Conservation (phyloP, 2,329 filamentous ascomycete genomes). For the Chalara sp. region DNA sequence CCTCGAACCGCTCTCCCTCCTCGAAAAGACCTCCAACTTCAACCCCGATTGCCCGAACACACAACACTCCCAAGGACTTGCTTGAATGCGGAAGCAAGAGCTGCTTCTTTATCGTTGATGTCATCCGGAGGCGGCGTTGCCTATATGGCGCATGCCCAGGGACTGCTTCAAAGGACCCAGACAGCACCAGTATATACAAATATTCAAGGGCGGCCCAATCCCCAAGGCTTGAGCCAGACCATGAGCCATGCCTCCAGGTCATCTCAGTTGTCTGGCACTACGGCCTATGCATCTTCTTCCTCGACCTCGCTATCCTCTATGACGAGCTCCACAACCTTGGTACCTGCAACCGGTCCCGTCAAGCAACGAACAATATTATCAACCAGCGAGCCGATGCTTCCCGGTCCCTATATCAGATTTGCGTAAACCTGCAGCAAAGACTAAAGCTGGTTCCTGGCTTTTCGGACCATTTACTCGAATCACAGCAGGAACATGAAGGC, state of each 20-base stretch:
- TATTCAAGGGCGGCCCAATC: conserved; percentile 12
- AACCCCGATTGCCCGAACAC: too few relatives aligned
- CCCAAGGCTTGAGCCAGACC: conserved; percentile 20
- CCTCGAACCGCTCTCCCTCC: neutral
- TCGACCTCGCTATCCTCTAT: conserved; percentile 27
- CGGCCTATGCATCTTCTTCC: conserved; percentile 38
- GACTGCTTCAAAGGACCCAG: conserved; percentile 25
- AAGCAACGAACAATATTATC: conserved; percentile 89
- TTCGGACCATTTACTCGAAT: conserved; percentile 63
- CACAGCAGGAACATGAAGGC: conserved; percentile 61
- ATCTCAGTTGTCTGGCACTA: conserved; percentile 58
- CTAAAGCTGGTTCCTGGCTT: conserved; percentile 80
- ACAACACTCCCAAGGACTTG: neutral
- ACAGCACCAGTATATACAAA: conserved; percentile 24
- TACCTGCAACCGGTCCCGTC: conserved; percentile 48
- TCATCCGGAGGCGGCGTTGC: conserved; percentile 23
- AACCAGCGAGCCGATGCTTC: conserved; percentile 93
- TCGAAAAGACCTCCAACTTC: too few relatives aligned
- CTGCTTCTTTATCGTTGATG: conserved; percentile 14
- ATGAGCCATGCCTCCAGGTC: conserved; percentile 37
- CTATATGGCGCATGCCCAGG: conserved; percentile 25
- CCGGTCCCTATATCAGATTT: conserved; percentile 91
- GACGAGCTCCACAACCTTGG: conserved; percentile 26
- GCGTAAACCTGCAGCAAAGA: conserved; percentile 74
- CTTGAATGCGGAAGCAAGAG: conserved; percentile 14